These are phyloP conservation scores for Aspergillus ibericus DNA, from an alignment of 2,329 filamentous ascomycete species.

Conservation along the genomic window DNA sequence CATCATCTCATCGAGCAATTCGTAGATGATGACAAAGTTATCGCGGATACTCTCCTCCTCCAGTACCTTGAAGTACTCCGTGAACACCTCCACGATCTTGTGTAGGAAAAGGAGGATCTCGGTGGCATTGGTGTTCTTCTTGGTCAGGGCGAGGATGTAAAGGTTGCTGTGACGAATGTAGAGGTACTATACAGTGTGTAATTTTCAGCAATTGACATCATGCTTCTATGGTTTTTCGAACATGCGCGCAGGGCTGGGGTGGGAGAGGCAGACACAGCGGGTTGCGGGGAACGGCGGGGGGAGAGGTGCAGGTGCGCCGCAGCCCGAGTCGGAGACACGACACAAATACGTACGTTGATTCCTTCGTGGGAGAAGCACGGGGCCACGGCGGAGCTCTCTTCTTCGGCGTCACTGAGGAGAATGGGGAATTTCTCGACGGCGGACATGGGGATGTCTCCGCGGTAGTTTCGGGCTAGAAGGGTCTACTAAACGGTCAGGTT, in stretches of 20 bases:
- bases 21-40: slow-evolving; percentile 99
- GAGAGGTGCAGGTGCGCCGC: slow-evolving; percentile 10
- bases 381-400: slow-evolving; percentile 95
- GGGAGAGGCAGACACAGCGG: neutral
- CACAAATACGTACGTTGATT: slow-evolving; percentile 73
- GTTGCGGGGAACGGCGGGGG: slow-evolving; percentile 21
- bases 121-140: slow-evolving; percentile 97
- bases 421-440: slow-evolving; percentile 97
- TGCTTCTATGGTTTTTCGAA: neutral
- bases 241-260: neutral
- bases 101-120: slow-evolving; percentile 98
- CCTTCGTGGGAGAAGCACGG: slow-evolving; percentile 98
- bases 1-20: slow-evolving; percentile 99
- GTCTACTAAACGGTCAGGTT: slow-evolving; percentile 60
- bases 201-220: slow-evolving; percentile 4
- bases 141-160: slow-evolving; percentile 94
- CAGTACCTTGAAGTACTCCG: slow-evolving; percentile 98
- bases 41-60: slow-evolving; percentile 98
- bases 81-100: slow-evolving; percentile 98
- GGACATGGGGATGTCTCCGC: slow-evolving; percentile 98
- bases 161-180: slow-evolving; percentile 99
- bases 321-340: neutral
- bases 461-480: slow-evolving; percentile 96
- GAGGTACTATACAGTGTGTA: slow-evolving; percentile 68
- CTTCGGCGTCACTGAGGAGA: slow-evolving; percentile 95